Conservation (phyloP, 805 yeast species). For the Starmerella sirachaensis region DNA sequence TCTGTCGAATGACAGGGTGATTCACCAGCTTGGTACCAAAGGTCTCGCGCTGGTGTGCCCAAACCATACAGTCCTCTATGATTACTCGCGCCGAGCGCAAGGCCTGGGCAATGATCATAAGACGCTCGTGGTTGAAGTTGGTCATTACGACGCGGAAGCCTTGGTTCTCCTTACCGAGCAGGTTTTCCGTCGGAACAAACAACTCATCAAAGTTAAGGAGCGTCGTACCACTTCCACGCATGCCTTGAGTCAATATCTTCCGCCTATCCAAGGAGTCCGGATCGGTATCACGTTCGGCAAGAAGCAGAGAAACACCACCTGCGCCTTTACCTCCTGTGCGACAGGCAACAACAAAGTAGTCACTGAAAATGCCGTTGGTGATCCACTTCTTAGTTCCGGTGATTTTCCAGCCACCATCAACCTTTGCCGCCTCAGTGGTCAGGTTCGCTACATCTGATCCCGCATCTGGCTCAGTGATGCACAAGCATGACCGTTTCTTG, state of each 20-base stretch:
- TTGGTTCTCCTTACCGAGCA: slow-evolving; percentile 32
- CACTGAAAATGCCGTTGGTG: slow-evolving; percentile 35
- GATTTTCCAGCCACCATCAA: slow-evolving; percentile 32
- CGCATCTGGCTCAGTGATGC: slow-evolving; percentile 36
- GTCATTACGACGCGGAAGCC: slow-evolving; percentile 35
- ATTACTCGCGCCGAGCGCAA: slow-evolving; percentile 30
- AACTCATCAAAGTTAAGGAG: slow-evolving; percentile 34
- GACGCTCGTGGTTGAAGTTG: slow-evolving; percentile 36
- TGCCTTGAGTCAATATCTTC: slow-evolving; percentile 33
- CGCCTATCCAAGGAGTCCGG: slow-evolving; percentile 30
- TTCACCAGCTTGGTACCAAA: slow-evolving; percentile 33
- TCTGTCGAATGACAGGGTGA: slow-evolving; percentile 34
- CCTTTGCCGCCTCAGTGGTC: slow-evolving; percentile 30
- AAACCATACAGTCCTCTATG: slow-evolving; percentile 31
- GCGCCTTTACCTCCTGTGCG: slow-evolving; percentile 35
- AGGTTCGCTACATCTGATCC: slow-evolving; percentile 35
- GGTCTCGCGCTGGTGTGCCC: slow-evolving; percentile 34
- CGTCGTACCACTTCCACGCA: slow-evolving; percentile 34
- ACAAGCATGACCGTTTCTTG: slow-evolving; percentile 31
- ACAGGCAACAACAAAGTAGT: slow-evolving; percentile 35
- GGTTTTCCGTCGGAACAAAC: slow-evolving; percentile 33
- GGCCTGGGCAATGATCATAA: slow-evolving; percentile 33
- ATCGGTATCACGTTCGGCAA: slow-evolving; percentile 28
- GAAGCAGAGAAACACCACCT: slow-evolving; percentile 31
- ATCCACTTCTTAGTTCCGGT: slow-evolving; percentile 37